These are phyloP conservation scores for Arthrinium puccinioides DNA, from an alignment of 2,329 filamentous ascomycete genomes.

Conservation along the genomic window DNA sequence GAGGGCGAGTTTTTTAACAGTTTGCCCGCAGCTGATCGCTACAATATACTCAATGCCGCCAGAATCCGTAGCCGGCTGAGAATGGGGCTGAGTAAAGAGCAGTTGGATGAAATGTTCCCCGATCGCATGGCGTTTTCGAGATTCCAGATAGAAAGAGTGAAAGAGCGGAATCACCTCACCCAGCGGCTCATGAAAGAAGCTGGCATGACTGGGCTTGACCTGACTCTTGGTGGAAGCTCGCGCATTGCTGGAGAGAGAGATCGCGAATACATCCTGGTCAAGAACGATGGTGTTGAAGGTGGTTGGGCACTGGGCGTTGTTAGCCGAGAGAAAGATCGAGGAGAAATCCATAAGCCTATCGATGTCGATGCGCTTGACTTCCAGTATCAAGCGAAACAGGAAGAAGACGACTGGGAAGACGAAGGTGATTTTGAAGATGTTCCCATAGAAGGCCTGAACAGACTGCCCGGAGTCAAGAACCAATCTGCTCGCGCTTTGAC, in stretches of 20 bases:
- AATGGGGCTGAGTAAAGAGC: constrained; percentile 96
- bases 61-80: constrained; percentile 78
- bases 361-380: constrained; percentile 69
- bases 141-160: constrained; percentile 93
- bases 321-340: constrained; percentile 72
- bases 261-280: constrained; percentile 91
- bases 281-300: constrained; percentile 89
- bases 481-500: constrained; percentile 16
- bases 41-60: constrained; percentile 96
- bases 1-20: constrained; percentile 93
- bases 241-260: constrained; percentile 79
- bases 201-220: constrained; percentile 74
- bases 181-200: constrained; percentile 92
- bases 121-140: constrained; percentile 94
- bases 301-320: constrained; percentile 96
- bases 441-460: constrained; percentile 82
- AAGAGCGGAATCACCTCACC: constrained; percentile 87
- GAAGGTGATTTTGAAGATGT: constrained; percentile 88
- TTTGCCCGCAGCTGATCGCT: constrained; percentile 80
- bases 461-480: constrained; percentile 58
- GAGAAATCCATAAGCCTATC: constrained; percentile 79
- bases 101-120: constrained; percentile 93
- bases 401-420: constrained; percentile 53
- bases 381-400: constrained; percentile 47
- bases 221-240: constrained; percentile 57